These are phyloP conservation scores for Daldinia caldariorum DNA, from an alignment of 495 filamentous ascomycete species.

Conservation along the genomic window DNA sequence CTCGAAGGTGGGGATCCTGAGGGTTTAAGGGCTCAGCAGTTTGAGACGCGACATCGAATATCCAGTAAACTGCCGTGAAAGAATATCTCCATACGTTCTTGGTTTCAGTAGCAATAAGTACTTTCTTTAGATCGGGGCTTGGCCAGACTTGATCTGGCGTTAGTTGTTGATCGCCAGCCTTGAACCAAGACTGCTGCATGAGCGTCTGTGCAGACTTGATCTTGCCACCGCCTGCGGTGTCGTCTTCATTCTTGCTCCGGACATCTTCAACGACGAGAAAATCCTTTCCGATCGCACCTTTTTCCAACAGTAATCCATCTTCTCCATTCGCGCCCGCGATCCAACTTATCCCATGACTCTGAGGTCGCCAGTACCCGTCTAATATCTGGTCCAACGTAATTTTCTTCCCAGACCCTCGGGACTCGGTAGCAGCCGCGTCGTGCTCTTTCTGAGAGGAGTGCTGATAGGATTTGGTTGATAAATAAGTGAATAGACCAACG, in stretches of 20 bases:
- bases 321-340: slow-evolving; percentile 85
- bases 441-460: slow-evolving; percentile 68
- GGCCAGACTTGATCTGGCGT: slow-evolving; percentile 70
- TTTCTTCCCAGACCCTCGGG: slow-evolving; percentile 74
- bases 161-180: slow-evolving; percentile 63
- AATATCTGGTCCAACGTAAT: slow-evolving; percentile 85
- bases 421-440: slow-evolving; percentile 71
- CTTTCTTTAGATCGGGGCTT: slow-evolving; percentile 83
- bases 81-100: slow-evolving; percentile 90
- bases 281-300: slow-evolving; percentile 64
- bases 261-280: slow-evolving; percentile 92
- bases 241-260: slow-evolving; percentile 56
- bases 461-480: slow-evolving; percentile 72
- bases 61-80: slow-evolving; percentile 85
- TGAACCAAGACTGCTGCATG: slow-evolving; percentile 74
- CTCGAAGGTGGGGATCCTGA: slow-evolving; percentile 66
- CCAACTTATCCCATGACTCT: slow-evolving; percentile 81
- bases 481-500: slow-evolving; percentile 77
- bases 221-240: slow-evolving; percentile 43
- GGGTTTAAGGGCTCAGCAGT: slow-evolving; percentile 81
- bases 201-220: slow-evolving; percentile 63
- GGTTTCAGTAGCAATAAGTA: slow-evolving; percentile 77
- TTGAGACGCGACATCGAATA: slow-evolving; percentile 90
- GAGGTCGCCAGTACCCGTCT: slow-evolving; percentile 73
- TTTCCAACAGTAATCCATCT: slow-evolving; percentile 84